Conservation (phyloP, 2,329 filamentous ascomycete species). For the Chrysosporium keratinophilum region DNA sequence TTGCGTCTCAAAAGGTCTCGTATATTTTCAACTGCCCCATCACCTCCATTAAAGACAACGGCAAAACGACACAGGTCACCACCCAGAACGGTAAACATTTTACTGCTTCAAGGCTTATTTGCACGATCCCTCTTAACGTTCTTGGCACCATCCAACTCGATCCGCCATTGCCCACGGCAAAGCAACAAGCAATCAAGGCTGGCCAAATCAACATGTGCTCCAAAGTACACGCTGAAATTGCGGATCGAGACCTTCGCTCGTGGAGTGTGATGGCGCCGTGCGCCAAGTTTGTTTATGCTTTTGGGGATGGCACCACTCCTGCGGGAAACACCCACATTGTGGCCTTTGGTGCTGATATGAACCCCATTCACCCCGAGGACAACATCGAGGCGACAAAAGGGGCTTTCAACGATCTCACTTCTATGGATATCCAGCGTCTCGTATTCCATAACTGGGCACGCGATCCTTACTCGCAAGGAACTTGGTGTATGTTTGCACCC, state of each 20-base stretch:
- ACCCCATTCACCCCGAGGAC: constrained; percentile 1
- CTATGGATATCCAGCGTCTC: constrained; percentile 4
- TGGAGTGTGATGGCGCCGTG: constrained; percentile 3
- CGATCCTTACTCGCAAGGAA: background rate
- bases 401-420: background rate
- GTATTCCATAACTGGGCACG: constrained; percentile 6
- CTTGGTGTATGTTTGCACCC: constrained; percentile 7
- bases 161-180: constrained; percentile 1
- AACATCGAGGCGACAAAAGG: constrained; percentile 1
- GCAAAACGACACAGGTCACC: background rate
- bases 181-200: background rate
- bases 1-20: background rate
- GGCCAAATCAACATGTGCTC: constrained; percentile 6
- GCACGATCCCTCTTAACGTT: constrained; percentile 7
- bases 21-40: constrained; percentile 5
- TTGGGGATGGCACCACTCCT: constrained; percentile 6
- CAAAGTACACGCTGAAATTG: constrained; percentile 3
- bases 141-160: constrained; percentile 2
- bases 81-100: background rate
- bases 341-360: constrained; percentile 4
- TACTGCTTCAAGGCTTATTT: constrained; percentile 1
- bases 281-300: constrained; percentile 2
- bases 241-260: constrained; percentile 1
- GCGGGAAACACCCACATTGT: constrained; percentile 7
- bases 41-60: background rate